A percentile compares a stretch with the other conserved stretches of the same genome.
These are phyloP conservation scores for Xeromyces bisporus DNA, from an alignment of 495 filamentous ascomycete species.

Conservation along the genomic window DNA sequence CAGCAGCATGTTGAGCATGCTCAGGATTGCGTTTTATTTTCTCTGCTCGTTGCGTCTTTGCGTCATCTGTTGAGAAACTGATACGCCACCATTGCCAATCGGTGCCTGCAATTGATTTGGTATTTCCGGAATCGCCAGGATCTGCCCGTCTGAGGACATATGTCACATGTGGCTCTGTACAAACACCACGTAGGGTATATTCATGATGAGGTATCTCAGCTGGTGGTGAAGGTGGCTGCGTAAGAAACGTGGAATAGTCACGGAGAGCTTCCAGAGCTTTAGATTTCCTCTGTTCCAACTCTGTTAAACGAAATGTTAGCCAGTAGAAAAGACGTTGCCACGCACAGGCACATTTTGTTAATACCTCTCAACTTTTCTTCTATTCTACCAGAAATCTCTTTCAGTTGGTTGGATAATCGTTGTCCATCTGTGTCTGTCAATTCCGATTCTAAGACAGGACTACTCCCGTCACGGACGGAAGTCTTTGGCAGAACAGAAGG, in stretches of 20 bases:
- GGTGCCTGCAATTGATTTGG: conserved; percentile 6
- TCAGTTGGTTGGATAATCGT: conserved; percentile 21
- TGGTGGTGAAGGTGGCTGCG: conserved; percentile 32
- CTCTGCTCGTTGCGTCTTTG: conserved; percentile 22
- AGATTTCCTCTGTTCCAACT: conserved; percentile 35
- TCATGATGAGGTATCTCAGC: conserved; percentile 24
- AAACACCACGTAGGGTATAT: conserved; percentile 37
- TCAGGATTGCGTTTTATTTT: conserved; percentile 6
- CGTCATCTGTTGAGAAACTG: conserved; percentile 32
- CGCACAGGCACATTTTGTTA: too few relatives aligned
- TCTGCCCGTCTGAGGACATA: conserved; percentile 26
- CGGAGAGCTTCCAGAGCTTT: conserved; percentile 28
- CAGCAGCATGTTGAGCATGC: neutral
- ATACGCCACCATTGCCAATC: conserved; percentile 41
- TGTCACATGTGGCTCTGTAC: conserved; percentile 31
- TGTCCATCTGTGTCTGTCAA: conserved; percentile 11
- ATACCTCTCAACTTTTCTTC: conserved; percentile 35
- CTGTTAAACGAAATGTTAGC: too few relatives aligned
- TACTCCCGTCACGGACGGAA: conserved; percentile 7
- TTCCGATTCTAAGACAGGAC: conserved; percentile 5
- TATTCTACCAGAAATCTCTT: conserved; percentile 23
- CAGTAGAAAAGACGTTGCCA: too few relatives aligned
- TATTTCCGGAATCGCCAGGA: conserved; percentile 2
- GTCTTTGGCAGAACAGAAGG: conserved; percentile 12
- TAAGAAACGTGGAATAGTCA: conserved; percentile 34